Percentiles rank a stretch among this genome's conserved stretches.
Evolutionary conservation across 805 yeast species (phyloP).

Genomic region (Starmerella bacillaris): DNA sequence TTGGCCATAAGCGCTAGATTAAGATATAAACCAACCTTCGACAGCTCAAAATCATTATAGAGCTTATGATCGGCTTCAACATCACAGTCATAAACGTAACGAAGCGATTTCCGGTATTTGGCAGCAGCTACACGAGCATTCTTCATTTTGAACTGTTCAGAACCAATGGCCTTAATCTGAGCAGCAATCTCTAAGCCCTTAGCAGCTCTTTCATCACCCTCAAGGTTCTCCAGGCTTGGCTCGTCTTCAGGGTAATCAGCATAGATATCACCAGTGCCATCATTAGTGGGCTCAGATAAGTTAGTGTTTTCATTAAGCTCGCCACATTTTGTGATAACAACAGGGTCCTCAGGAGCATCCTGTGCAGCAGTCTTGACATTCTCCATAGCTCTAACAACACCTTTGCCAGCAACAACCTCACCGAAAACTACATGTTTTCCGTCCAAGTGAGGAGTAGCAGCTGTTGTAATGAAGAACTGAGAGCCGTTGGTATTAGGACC

Average conservation of each 20-base stretch:
- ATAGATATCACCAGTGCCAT: conserved; percentile 70
- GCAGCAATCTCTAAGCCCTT: conserved; percentile 45
- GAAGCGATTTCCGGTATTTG: conserved; percentile 58
- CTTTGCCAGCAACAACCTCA: conserved; percentile 67
- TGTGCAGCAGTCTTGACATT: conserved; percentile 40
- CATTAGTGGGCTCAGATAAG: conserved; percentile 31
- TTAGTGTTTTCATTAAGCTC: conserved; percentile 44
- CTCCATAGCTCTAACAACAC: conserved; percentile 64
- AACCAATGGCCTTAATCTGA: conserved; percentile 58
- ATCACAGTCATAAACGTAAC: conserved; percentile 51
- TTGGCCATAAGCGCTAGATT: conserved; percentile 61
- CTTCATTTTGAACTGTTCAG: conserved; percentile 50
- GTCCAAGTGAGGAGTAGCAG: conserved; percentile 81
- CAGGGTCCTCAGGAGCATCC: conserved; percentile 57
- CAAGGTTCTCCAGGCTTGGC: conserved; percentile 29
- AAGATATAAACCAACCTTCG: conserved; percentile 47
- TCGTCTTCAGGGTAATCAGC: conserved; percentile 66
- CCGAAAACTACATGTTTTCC: conserved; percentile 97
- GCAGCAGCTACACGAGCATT: conserved; percentile 37
- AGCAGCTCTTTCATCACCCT: conserved; percentile 25
- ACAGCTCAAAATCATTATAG: conserved; percentile 30
- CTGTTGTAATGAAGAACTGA: conserved; percentile 86
- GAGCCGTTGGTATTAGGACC: conserved; percentile 94
- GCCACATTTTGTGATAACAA: conserved; percentile 65
- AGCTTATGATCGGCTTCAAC: conserved; percentile 36